Evolutionary conservation across 73 alveolate species (phyloP), one percentile per base, ranked within the genome.

Genomic region (Paramecium primaurelia): DNA sequence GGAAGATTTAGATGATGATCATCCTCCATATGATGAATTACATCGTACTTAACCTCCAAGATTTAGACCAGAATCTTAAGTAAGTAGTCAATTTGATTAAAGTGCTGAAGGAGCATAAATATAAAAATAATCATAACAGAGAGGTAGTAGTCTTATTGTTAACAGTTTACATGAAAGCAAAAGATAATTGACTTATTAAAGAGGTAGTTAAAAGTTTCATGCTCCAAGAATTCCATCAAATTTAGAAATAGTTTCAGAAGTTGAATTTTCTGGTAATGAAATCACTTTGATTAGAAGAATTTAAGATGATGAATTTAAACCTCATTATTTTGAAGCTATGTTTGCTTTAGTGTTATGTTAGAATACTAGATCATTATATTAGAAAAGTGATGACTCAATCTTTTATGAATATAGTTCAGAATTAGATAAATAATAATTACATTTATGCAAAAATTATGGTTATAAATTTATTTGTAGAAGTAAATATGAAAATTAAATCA

Each of bases 161-260:
- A 64, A 64, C 28, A 64, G 84, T 26, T 12, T 3, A 64, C 84
- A 64, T 64, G 84, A 64, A 64, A 64, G 84, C 30, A 64, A 64
- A n/a, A 28, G 84, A 64, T 32, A 64, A 10, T 64, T 64, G 10
- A 64, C 84, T 25, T 64, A 28, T 7, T 32, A 64, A 34, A 64
- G 84, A 34, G 84, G 84, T 2, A 64, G 84, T 32, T 64, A 64
- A 22, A 73, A 26, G 26, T 40, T 80, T 26, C 47, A 45, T 80
- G 91, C 58, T 22, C 75, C 91, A 1, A 80, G 58, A 47, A 25
- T 44, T 9, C 44, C 77, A 42, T 80, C 91, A 3, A 40, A 80
- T 80, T 80, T 80, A 45, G 91, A 80, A 47, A 80, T 80, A 25
- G 91, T 80, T 18, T 80, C 73, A 20, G 91, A 80, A 42, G 71